Evolutionary conservation across 108 stramenopile species (phyloP).

Genomic region (Pinguiococcus pyrenoidosus): DNA sequence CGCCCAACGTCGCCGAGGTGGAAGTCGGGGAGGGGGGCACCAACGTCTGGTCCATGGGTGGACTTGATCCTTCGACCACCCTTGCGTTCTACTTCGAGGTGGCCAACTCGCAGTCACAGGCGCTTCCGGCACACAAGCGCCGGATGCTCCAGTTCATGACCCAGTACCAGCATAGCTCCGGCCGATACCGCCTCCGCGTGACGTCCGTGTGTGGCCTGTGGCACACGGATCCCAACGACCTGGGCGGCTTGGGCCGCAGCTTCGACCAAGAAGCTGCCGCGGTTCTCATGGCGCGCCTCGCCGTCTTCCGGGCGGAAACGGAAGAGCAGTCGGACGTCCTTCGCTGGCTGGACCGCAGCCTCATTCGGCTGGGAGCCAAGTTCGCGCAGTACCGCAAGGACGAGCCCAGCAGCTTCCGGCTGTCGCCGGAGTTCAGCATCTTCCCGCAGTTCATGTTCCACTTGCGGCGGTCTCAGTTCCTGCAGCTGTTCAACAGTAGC

Average conservation of each 20-base stretch:
- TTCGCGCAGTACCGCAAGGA: constrained; percentile 93
- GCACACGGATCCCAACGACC: constrained; percentile 53
- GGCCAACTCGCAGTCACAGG: constrained; percentile 29
- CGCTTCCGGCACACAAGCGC: constrained; percentile 37
- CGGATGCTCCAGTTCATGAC: constrained; percentile 74
- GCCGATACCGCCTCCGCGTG: constrained; percentile 70
- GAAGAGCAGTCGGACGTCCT: constrained; percentile 92
- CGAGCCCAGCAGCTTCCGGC: constrained; percentile 72
- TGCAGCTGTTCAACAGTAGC: constrained; percentile 88
- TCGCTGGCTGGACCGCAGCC: constrained; percentile 91
- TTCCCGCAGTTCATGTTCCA: constrained; percentile 92
- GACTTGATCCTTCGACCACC: constrained; percentile 78
- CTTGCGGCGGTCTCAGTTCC: constrained; percentile 38
- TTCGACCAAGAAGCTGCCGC: constrained; percentile 99
- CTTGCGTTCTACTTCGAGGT: constrained; percentile 97
- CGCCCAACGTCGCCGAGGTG: constrained; percentile 75
- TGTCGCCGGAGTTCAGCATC: constrained; percentile 81
- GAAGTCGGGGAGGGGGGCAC: constrained; percentile 92
- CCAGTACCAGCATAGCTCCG: constrained; percentile 86
- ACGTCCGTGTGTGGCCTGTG: constrained; percentile 88
- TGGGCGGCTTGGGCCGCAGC: constrained; percentile 53
- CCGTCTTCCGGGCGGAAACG: constrained; percentile 75
- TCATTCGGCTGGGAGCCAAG: constrained; percentile 91
- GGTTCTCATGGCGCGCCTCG: constrained; percentile 85
- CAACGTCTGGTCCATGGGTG: constrained; percentile 90